Evolutionary conservation across 2,329 filamentous ascomycete genomes (phyloP).

Genomic region (Fusarium tanahbumbuense): DNA sequence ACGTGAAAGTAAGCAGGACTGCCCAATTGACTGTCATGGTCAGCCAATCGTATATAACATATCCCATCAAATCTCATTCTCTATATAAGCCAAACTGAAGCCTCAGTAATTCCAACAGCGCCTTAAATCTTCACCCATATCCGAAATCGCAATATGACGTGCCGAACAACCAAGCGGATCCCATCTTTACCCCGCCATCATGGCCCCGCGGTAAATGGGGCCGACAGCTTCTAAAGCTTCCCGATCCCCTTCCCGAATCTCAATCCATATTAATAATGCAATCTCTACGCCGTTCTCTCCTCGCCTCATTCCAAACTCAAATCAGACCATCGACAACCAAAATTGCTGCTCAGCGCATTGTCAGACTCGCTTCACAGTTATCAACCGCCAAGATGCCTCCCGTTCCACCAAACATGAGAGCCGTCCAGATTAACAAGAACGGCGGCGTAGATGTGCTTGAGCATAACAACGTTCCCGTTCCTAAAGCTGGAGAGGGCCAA

Average conservation of each 20-base stretch:
- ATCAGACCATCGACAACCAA: not conserved
- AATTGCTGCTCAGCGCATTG: slow-evolving; percentile 20
- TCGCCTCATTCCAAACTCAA: not conserved
- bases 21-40: not conserved
- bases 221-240: slow-evolving; percentile 5
- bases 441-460: slow-evolving; percentile 78
- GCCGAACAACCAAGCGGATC: slow-evolving; percentile 10
- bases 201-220: slow-evolving; percentile 24
- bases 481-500: slow-evolving; percentile 74
- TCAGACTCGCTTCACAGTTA: slow-evolving; percentile 13
- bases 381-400: slow-evolving; percentile 72
- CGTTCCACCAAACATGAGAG: slow-evolving; percentile 77
- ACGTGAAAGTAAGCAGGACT: not conserved
- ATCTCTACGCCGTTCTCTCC: slow-evolving; percentile 33
- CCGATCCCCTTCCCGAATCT: not conserved
- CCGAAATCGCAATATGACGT: slow-evolving; percentile 12
- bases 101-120: not conserved
- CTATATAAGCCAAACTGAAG: not conserved
- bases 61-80: not conserved
- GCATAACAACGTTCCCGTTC: slow-evolving; percentile 76
- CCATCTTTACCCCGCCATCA: slow-evolving; percentile 46
- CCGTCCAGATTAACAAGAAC: slow-evolving; percentile 71
- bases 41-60: not conserved
- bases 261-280: slow-evolving; percentile 11
- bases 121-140: slow-evolving; percentile 1